A percentile compares a stretch with the other conserved stretches of the same genome.
These are phyloP conservation scores for Suillus alpinus DNA, from an alignment of 768 basidiomycete species.

Conservation along the genomic window DNA sequence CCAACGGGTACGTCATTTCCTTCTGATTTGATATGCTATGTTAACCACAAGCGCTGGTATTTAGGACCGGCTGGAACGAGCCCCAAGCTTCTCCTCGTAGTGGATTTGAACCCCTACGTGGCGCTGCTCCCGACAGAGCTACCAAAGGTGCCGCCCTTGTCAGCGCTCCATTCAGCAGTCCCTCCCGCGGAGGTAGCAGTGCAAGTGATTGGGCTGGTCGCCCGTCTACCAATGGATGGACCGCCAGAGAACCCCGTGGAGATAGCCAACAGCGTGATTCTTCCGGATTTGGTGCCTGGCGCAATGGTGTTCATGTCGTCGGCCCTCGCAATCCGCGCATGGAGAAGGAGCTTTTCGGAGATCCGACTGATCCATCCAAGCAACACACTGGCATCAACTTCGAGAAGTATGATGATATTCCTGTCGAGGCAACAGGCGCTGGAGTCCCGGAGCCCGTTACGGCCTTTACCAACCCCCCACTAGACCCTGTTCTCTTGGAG, in stretches of 20 bases:
- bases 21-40: slow-evolving; percentile 10
- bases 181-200: slow-evolving; percentile 31
- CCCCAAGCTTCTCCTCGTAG: slow-evolving; percentile 66
- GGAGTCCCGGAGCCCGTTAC: slow-evolving; percentile 95
- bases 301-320: slow-evolving; percentile 82
- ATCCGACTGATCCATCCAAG: slow-evolving; percentile 77
- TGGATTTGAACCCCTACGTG: slow-evolving; percentile 40
- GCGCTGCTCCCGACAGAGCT: slow-evolving; percentile 37
- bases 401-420: slow-evolving; percentile 99
- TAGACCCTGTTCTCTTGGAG: slow-evolving; percentile 91
- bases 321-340: slow-evolving; percentile 82
- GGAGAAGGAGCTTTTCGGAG: slow-evolving; percentile 96
- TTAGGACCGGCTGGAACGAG: slow-evolving; percentile 73
- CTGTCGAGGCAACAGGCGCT: slow-evolving; percentile 96
- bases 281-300: slow-evolving; percentile 69
- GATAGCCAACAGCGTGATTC: slow-evolving; percentile 46
- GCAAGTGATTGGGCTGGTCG: slow-evolving; percentile 41
- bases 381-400: slow-evolving; percentile 99
- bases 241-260: slow-evolving; percentile 28
- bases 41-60: slow-evolving; percentile 18
- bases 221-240: slow-evolving; percentile 39
- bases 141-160: slow-evolving; percentile 39
- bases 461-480: slow-evolving; percentile 82
- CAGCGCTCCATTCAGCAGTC: slow-evolving; percentile 22
- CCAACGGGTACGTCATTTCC: slow-evolving; percentile 51